These are phyloP conservation scores for Vitis hybrid DNA, from an alignment of 177 flowering plant genomes.

Conservation along the genomic window DNA sequence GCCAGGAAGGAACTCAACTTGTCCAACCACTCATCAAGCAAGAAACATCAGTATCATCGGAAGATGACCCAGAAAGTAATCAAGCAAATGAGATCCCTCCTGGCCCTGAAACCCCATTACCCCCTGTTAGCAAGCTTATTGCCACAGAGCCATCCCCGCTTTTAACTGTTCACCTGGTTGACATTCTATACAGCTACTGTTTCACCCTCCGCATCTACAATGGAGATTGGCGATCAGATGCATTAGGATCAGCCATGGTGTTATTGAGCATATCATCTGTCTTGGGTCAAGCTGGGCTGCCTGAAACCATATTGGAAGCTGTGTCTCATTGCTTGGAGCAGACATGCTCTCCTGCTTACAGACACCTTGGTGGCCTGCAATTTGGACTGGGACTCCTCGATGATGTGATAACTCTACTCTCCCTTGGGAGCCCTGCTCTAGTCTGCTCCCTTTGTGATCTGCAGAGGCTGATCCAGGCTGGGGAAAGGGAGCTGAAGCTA, in stretches of 20 bases:
- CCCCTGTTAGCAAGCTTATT: constrained; percentile 53
- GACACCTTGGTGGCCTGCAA: constrained; percentile 66
- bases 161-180: constrained; percentile 71
- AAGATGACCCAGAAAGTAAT: constrained; percentile 25
- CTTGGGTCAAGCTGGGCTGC: constrained; percentile 61
- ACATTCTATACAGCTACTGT: constrained; percentile 78
- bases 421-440: constrained; percentile 59
- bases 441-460: constrained; percentile 74
- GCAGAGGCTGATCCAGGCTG: constrained; percentile 58
- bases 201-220: constrained; percentile 90
- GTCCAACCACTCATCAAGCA: constrained; percentile 46
- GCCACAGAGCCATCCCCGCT: constrained; percentile 72
- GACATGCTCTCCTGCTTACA: constrained; percentile 72
- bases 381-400: constrained; percentile 66
- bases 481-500: constrained; percentile 45
- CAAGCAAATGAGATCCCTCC: constrained; percentile 50
- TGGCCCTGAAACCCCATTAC: constrained; percentile 76
- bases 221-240: constrained; percentile 86
- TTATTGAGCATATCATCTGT: constrained; percentile 69
- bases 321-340: constrained; percentile 70
- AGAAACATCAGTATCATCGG: constrained; percentile 19
- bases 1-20: constrained; percentile 65
- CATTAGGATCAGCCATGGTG: constrained; percentile 61
- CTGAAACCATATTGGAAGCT: constrained; percentile 62
- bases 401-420: constrained; percentile 51